phyloP scores from a whole-genome alignment of 164 flowering plant genomes.

The Berberis vulgaris region DNA sequence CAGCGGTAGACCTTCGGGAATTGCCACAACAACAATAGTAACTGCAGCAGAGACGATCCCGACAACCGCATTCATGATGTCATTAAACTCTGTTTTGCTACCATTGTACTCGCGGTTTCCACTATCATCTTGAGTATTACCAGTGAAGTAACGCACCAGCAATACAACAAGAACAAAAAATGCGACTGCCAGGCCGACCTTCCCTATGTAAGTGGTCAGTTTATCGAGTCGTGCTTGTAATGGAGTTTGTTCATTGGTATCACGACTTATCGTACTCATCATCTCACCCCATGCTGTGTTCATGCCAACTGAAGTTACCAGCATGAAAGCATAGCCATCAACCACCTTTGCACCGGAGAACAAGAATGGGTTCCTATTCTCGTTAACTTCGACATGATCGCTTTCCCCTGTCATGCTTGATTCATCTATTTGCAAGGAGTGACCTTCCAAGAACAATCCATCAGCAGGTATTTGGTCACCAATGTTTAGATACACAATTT shows the following conservation, averaged over 20 bases:
- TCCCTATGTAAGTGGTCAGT: conserved; percentile 49
- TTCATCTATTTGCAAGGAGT: conserved; percentile 39
- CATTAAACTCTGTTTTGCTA: conserved; percentile 26
- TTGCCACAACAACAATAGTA: conserved; percentile 35
- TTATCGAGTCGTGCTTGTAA: conserved; percentile 47
- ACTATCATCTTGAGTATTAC: conserved; percentile 27
- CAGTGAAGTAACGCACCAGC: conserved; percentile 28
- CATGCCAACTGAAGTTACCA: conserved; percentile 40
- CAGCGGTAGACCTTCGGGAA: conserved; percentile 35
- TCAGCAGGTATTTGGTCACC: conserved; percentile 58
- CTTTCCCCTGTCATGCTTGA: conserved; percentile 45
- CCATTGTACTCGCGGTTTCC: conserved; percentile 36
- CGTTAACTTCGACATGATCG: conserved; percentile 25
- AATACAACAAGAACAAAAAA: conserved; percentile 28
- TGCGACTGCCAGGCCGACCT: conserved; percentile 47
- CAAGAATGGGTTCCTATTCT: conserved; percentile 19
- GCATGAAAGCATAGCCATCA: conserved; percentile 42
- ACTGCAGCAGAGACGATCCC: conserved; percentile 29
- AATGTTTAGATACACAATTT: conserved; percentile 29
- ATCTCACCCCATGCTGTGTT: conserved; percentile 38
- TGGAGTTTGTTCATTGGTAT: conserved; percentile 43
- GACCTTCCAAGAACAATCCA: conserved; percentile 38
- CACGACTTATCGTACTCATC: conserved; percentile 47
- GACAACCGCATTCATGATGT: conserved; percentile 22
- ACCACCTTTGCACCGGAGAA: conserved; percentile 33